These are phyloP conservation scores for Phascolomyces articulosus DNA, from an alignment of 371 early-diverging fungal species.

Conservation along the genomic window DNA sequence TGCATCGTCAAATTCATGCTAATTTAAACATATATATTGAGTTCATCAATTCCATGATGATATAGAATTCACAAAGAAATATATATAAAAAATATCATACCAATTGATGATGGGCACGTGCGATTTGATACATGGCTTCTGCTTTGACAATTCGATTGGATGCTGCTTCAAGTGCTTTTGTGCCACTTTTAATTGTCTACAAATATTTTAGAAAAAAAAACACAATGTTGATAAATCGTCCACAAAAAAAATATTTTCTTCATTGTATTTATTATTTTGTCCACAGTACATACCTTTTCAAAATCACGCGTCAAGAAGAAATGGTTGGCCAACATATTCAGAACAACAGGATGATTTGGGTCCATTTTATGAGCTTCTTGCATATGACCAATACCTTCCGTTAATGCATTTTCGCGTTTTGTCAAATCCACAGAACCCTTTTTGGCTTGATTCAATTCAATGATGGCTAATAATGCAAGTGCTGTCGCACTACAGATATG, in stretches of 20 bases:
- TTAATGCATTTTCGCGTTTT: slow-evolving; percentile 39
- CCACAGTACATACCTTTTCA: slow-evolving; percentile 33
- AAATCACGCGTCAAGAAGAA: slow-evolving; percentile 55
- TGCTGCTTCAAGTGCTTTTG: slow-evolving; percentile 48
- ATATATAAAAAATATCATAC: slow-evolving; percentile 15
- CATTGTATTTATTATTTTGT: too few relatives aligned
- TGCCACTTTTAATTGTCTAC: slow-evolving; percentile 46
- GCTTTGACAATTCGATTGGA: slow-evolving; percentile 59
- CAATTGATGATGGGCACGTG: slow-evolving; percentile 59
- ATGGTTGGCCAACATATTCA: slow-evolving; percentile 62
- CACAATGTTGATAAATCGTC: too few relatives aligned
- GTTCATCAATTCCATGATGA: too few relatives aligned
- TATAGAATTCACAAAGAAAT: too few relatives aligned
- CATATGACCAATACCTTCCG: slow-evolving; percentile 50
- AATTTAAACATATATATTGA: background rate
- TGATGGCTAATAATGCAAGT: slow-evolving; percentile 68
- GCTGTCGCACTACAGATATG: slow-evolving; percentile 61
- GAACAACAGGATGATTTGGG: slow-evolving; percentile 51
- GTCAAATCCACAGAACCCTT: slow-evolving; percentile 28
- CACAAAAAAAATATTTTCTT: too few relatives aligned
- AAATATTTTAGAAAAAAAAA: too few relatives aligned
- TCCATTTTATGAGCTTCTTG: slow-evolving; percentile 53
- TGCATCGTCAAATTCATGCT: slow-evolving; percentile 72
- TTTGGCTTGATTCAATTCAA: slow-evolving; percentile 80
- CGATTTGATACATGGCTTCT: slow-evolving; percentile 66